A percentile compares a stretch with the other conserved stretches of the same genome.
These are phyloP conservation scores for Somion occarium DNA, from an alignment of 1,284 basidiomycete genomes.

Conservation along the genomic window DNA sequence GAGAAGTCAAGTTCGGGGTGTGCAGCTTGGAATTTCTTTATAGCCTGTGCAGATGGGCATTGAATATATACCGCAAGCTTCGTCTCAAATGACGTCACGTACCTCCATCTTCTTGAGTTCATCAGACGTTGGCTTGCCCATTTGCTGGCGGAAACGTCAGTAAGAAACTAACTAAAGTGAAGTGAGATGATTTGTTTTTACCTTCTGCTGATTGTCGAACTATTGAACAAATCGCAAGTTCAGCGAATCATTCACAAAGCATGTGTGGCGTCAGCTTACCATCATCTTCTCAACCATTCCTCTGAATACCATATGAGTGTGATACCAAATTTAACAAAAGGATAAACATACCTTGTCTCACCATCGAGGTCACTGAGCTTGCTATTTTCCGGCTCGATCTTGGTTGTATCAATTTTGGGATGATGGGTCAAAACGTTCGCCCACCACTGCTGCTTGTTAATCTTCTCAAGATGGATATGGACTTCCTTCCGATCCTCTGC, in stretches of 20 bases:
- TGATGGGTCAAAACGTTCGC: constrained; percentile 93
- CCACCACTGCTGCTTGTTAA: constrained; percentile 94
- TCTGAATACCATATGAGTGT: constrained; percentile 45
- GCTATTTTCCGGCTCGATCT: constrained; percentile 94
- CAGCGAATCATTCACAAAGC: no score
- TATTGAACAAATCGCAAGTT: constrained; percentile 28
- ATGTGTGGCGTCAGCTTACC: constrained; percentile 50
- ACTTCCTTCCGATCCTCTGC: constrained; percentile 78
- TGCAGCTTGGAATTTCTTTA: constrained; percentile 84
- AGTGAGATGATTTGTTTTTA: constrained; percentile 24
- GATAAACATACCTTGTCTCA: constrained; percentile 67
- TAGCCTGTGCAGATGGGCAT: constrained; percentile 45
- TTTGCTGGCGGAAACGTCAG: constrained; percentile 56
- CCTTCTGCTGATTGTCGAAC: constrained; percentile 98
- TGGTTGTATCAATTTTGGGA: constrained; percentile 95
- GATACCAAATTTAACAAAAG: constrained; percentile 8
- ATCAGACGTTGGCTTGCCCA: constrained; percentile 92
- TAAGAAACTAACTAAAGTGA: constrained; percentile 8
- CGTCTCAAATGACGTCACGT: constrained; percentile 15
- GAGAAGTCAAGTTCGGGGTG: constrained; percentile 96
- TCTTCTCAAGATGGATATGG: constrained; percentile 82
- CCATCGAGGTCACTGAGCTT: constrained; percentile 95
- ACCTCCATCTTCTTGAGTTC: constrained; percentile 89
- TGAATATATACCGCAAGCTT: neutral
- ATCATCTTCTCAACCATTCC: constrained; percentile 99